A percentile compares a stretch with the other conserved stretches of the same genome.
Conservation (phyloP, 257 asterid genomes). For the Oldenlandia corymbosa region DNA sequence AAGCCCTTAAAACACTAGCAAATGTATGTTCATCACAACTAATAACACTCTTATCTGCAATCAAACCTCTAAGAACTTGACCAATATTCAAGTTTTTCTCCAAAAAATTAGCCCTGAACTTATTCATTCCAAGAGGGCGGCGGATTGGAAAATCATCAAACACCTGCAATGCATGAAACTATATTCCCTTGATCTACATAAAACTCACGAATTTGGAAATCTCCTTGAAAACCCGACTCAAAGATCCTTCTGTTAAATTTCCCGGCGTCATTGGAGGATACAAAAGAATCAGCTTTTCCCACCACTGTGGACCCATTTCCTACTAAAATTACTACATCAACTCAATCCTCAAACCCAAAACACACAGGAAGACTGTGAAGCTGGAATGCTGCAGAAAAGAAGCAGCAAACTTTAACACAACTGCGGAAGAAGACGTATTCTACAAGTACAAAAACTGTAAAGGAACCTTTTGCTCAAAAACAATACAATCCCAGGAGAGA, state of each 20-base stretch:
- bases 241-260: conserved; percentile 26
- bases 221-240: conserved; percentile 22
- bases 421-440: too few species aligned
- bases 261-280: conserved; percentile 22
- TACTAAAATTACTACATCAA: too few species aligned
- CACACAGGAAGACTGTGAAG: too few species aligned
- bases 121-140: conserved; percentile 32
- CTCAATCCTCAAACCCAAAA: too few species aligned
- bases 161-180: conserved; percentile 23
- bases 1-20: conserved; percentile 43
- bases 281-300: too few species aligned
- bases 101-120: conserved; percentile 21
- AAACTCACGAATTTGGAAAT: conserved; percentile 23
- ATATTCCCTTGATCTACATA: conserved; percentile 31
- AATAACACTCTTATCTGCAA: conserved; percentile 24
- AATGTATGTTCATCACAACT: conserved; percentile 36
- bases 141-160: conserved; percentile 29
- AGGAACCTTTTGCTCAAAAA: too few species aligned
- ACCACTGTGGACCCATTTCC: too few species aligned
- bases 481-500: too few species aligned
- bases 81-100: conserved; percentile 20
- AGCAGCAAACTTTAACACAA: too few species aligned
- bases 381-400: too few species aligned
- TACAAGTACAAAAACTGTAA: too few species aligned
- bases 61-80: conserved; percentile 26